A percentile compares a stretch with the other conserved stretches of the same genome.
Conservation (phyloP, 306 rosid genomes). For the Prunus armeniaca region DNA sequence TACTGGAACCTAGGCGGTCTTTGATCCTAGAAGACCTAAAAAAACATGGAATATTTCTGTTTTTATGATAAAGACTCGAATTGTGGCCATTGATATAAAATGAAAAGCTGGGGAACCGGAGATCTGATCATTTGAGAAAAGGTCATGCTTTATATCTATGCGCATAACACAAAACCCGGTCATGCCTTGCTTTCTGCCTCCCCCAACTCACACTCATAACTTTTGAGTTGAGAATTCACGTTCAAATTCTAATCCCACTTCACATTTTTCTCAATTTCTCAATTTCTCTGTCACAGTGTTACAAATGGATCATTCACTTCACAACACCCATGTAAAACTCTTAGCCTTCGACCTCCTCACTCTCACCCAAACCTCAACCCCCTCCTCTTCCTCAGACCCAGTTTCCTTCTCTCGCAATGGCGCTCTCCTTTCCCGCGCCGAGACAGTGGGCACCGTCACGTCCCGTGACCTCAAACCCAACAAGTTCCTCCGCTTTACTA, state of each 20-base stretch:
- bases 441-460: constrained; percentile 57
- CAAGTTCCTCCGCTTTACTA: constrained; percentile 48
- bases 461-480: constrained; percentile 48
- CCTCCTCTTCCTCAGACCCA: constrained; percentile 27
- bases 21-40: no score
- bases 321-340: constrained; percentile 63
- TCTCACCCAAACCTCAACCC: constrained; percentile 30
- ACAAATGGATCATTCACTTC: constrained; percentile 25
- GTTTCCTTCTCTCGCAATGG: constrained; percentile 45
- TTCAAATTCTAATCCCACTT: neutral
- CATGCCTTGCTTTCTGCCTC: no score
- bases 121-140: no score
- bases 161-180: no score
- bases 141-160: no score
- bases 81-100: no score
- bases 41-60: no score
- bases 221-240: no score
- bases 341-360: constrained; percentile 66
- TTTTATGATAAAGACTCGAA: no score
- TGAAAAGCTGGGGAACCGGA: no score
- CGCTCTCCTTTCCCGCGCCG: constrained; percentile 43
- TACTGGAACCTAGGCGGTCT: no score
- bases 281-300: neutral
- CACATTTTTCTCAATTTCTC: neutral
- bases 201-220: no score